phyloP scores from a whole-genome alignment of 306 rosid genomes.

The Cucumis cinereus region DNA sequence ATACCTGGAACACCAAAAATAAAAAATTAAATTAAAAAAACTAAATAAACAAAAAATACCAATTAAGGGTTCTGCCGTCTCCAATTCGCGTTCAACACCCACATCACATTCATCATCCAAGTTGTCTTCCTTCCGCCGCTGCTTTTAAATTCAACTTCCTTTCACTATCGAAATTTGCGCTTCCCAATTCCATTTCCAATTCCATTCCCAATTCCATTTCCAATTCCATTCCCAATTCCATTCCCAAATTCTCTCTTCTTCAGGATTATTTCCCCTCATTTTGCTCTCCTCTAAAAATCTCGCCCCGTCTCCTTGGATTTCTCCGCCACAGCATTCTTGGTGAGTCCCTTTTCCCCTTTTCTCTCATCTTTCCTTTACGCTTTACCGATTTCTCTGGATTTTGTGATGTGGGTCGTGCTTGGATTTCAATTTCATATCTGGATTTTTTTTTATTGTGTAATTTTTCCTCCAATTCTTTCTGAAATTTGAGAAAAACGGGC shows the following conservation, averaged over 20 bases:
- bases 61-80: background rate
- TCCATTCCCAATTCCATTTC: too few species aligned
- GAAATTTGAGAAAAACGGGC: background rate
- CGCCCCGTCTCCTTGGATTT: background rate
- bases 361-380: background rate
- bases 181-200: background rate
- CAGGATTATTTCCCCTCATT: background rate
- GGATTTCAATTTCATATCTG: background rate
- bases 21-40: background rate
- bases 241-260: background rate
- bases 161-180: background rate
- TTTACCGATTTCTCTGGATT: background rate
- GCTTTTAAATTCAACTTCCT: background rate
- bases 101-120: background rate
- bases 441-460: background rate
- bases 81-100: background rate
- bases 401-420: background rate
- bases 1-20: background rate
- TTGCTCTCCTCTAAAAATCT: background rate
- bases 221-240: background rate
- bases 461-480: background rate
- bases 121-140: background rate
- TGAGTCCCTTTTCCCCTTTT: background rate
- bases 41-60: background rate
- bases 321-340: background rate